Evolutionary conservation across 768 basidiomycete genomes (phyloP), one percentile per base, ranked within the genome.

Genomic region (Lentinus tigrinus): DNA sequence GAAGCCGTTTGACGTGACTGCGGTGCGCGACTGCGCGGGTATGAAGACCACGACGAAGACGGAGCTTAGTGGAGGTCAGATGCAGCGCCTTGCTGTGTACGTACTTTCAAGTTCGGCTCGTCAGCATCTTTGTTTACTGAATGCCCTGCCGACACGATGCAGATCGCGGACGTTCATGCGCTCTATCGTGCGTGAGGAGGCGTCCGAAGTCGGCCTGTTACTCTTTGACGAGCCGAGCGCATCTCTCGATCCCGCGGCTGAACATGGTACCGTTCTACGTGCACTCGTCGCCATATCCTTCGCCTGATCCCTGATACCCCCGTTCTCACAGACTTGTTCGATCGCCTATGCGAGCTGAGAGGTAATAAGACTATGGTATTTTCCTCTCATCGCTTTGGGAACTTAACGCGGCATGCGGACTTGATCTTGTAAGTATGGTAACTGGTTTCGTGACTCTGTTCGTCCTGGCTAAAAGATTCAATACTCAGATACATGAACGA

Each of bases 281-380:
- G 54, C 40, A 52, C n/a, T n/a, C 19, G 56, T 26, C 26, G 2
- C 28, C 13, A 27, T n/a, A 14, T 24, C 3, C 19, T 11, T 44
- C 24, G 13, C 31, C 24, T 37, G 17, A 38, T 53, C 5, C 39
- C 7, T n/a, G n/a, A n/a, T n/a, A n/a, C n/a, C n/a, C n/a, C n/a
- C n/a, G n/a, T 21, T 21, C 14, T 8, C 39, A 6, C 52, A 81
- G 79, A 91, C 65, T 73, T 91, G 6, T 91, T 91, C 54, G 82
- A 88, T 61, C 78, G 88, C 44, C 73, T 91, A 34, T 81, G 86
- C 24, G 72, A 77, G 8, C 67, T 89, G 17, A 77, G 89, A 47
- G 88, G 87, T 11, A 85, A 79, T 68, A 91, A 89, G 70, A 91
- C 89, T 0, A 91, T 91, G 89, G 69, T 91, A 21, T 91, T 91